Evolutionary conservation across 2,329 filamentous ascomycete species (phyloP), one percentile per base, ranked within the genome.

Genomic region (Aspergillus candidus): DNA sequence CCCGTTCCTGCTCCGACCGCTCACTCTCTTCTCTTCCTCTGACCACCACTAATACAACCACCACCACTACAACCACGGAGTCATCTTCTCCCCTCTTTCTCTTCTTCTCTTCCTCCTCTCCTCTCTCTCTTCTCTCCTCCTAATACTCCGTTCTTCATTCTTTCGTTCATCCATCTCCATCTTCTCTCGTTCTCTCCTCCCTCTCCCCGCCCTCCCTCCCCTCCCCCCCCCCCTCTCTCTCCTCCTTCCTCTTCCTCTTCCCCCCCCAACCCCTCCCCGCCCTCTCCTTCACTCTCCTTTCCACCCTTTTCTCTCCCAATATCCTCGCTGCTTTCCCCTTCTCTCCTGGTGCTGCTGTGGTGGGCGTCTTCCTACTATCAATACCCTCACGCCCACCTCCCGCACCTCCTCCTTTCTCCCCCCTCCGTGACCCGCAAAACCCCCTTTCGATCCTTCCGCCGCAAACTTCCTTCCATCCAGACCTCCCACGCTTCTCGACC

Each of bases 331-430:
- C 11, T 40, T 15, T 43, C 34, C 32, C 17, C 11, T 14, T 30
- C 36, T 13, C 32, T 39, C 22, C 32, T 32, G 42, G 40, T 43
- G 44, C 44, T 33, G 43, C 38, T 35, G 45, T 49, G 45, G 44
- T 51, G 46, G 42, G 34, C 27, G 40, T 33, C 30, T 11, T 27
- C 39, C 14, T 38, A 31, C 31, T 32, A 42, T 33, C 41, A 34
- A 29, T 40, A 22, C 30, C 40, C 34, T n/a, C 41, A 49, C 36
- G 46, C 42, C 13, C 27, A 35, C 39, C 44, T 44, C 38, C 44
- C 45, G 34, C 22, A 34, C 40, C 47, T 34, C 44, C 44, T 34
- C 46, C 37, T 40, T 36, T 41, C 40, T 39, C 32, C 39, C 30
- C 44, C 44, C 37, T 32, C 30, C 36, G 36, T 15, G 36, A 38